phyloP scores from a whole-genome alignment of 805 yeast species.

The Hanseniaspora valbyensis region DNA sequence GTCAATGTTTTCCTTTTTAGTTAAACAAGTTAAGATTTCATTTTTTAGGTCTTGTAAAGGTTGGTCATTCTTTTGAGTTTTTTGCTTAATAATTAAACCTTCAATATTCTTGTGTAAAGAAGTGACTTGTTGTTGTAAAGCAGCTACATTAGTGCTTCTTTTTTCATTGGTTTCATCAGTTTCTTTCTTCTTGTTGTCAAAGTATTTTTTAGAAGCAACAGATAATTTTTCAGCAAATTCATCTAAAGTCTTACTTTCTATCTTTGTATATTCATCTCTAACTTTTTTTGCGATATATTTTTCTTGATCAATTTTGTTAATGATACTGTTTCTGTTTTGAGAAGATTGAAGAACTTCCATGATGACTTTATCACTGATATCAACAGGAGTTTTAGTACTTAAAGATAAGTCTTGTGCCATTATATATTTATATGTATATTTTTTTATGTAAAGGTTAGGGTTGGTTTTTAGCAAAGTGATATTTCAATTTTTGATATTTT shows the following conservation, averaged over 20 bases:
- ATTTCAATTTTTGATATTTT: background rate
- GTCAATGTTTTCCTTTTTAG: conserved; percentile 41
- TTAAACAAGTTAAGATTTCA: conserved; percentile 47
- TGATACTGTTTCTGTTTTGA: conserved; percentile 52
- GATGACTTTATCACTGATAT: conserved; percentile 53
- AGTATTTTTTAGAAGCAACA: conserved; percentile 29
- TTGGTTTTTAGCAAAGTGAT: background rate
- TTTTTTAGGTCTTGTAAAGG: conserved; percentile 38
- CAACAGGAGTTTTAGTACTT: conserved; percentile 56
- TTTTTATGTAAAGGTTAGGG: background rate
- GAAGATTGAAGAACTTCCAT: conserved; percentile 50
- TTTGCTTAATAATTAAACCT: conserved; percentile 18
- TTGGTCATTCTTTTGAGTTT: conserved; percentile 27
- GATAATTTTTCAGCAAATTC: conserved; percentile 43
- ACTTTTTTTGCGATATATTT: conserved; percentile 58
- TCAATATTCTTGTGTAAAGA: conserved; percentile 28
- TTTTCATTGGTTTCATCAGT: conserved; percentile 19
- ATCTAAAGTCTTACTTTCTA: conserved; percentile 43
- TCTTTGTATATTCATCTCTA: conserved; percentile 41
- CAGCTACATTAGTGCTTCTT: conserved; percentile 19
- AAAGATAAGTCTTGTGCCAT: conserved; percentile 43
- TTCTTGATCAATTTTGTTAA: conserved; percentile 55
- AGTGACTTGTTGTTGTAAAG: conserved; percentile 5
- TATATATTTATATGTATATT: background rate
- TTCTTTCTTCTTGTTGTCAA: conserved; percentile 27